These are phyloP conservation scores for Tolypocladium pustulatum DNA, from an alignment of 2,329 filamentous ascomycete genomes.

Conservation along the genomic window DNA sequence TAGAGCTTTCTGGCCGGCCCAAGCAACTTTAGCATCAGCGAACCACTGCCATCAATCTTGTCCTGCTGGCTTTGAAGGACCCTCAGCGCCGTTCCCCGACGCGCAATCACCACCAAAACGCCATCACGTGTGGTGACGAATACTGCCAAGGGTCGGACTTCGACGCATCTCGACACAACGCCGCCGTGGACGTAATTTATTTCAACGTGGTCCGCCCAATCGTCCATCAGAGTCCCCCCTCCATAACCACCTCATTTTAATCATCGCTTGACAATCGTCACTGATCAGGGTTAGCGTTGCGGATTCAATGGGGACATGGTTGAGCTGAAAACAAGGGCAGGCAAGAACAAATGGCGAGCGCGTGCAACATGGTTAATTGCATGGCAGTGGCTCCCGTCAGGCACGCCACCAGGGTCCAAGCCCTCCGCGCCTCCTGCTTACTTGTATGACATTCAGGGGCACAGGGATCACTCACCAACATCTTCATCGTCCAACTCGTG, in stretches of 20 bases:
- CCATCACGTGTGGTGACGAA: neutral
- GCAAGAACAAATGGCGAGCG: neutral
- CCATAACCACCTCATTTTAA: constrained; percentile 1
- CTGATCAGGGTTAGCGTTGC: constrained; percentile 14
- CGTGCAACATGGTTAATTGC: neutral
- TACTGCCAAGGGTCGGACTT: constrained; percentile 1
- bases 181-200: neutral
- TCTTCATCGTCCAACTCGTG: constrained; percentile 96
- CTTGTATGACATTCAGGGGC: neutral
- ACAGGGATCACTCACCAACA: constrained; percentile 57
- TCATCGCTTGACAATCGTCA: constrained; percentile 58
- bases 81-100: neutral
- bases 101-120: neutral
- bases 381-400: neutral
- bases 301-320: neutral
- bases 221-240: constrained; percentile 2
- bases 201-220: constrained; percentile 1
- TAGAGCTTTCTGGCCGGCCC: neutral
- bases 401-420: neutral
- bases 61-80: neutral
- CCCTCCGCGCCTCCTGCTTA: neutral
- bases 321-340: constrained; percentile 4
- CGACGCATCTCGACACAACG: neutral
- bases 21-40: neutral
- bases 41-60: neutral